A percentile compares a stretch with the other conserved stretches of the same genome.
These are phyloP conservation scores for Gossypium mustelinum DNA, from an alignment of 345 rosid genomes.

Conservation along the genomic window DNA sequence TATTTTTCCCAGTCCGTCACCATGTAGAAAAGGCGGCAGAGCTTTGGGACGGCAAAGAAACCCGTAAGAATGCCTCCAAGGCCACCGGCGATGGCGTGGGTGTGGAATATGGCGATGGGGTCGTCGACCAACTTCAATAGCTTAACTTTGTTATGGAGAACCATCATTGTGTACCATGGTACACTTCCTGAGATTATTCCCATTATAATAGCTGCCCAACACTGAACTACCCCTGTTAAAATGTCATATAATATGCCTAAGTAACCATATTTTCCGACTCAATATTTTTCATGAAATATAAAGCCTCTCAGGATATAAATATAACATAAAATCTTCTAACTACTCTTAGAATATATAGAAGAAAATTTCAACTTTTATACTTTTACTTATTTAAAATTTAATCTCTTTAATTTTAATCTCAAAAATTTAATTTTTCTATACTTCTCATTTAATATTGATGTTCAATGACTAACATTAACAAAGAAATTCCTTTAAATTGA, in stretches of 20 bases:
- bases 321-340: no score
- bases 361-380: no score
- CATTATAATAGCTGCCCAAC: conserved; percentile 48
- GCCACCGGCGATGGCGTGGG: conserved; percentile 44
- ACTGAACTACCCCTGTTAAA: conserved; percentile 40
- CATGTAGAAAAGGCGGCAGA: conserved; percentile 43
- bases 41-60: conserved; percentile 39
- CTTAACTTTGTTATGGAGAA: conserved; percentile 31
- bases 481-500: no score
- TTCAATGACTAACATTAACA: no score
- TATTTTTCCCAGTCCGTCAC: conserved; percentile 41
- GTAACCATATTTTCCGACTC: no score
- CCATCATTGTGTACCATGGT: conserved; percentile 51
- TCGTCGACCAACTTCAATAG: conserved; percentile 29
- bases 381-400: no score
- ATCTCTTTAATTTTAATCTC: no score
- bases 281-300: no score
- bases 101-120: conserved; percentile 48
- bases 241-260: background rate
- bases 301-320: no score
- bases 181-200: conserved; percentile 38
- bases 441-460: no score
- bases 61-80: conserved; percentile 50
- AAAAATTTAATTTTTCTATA: no score
- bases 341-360: no score